A percentile compares a stretch with the other conserved stretches of the same genome.
Evolutionary conservation across 1,139 yeast genomes (phyloP).

Genomic region (Citeromyces hawaiiensis): DNA sequence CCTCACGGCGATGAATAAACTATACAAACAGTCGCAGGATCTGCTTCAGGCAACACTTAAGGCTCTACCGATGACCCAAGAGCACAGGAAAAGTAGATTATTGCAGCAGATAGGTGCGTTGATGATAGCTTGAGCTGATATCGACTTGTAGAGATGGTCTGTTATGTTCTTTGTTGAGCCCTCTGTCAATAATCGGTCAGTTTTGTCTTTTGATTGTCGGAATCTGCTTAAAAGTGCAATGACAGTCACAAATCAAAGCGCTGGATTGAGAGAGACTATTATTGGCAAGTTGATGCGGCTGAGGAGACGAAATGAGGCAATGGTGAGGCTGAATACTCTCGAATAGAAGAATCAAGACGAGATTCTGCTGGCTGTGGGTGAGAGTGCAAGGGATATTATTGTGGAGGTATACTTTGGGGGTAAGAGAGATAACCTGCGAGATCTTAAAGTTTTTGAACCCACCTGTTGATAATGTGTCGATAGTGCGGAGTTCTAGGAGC

Average conservation of each 20-base stretch:
- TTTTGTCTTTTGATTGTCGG: slow-evolving; percentile 24
- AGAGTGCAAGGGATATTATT: no score
- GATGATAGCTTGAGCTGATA: slow-evolving; percentile 35
- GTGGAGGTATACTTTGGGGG: no score
- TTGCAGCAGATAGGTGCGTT: slow-evolving; percentile 14
- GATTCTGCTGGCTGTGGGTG: no score
- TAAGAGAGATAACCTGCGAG: no score
- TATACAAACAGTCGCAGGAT: slow-evolving; percentile 27
- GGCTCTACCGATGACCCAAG: slow-evolving; percentile 11
- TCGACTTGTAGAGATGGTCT: slow-evolving; percentile 34
- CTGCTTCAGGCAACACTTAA: slow-evolving; percentile 14
- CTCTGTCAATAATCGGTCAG: slow-evolving; percentile 18
- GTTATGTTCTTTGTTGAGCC: slow-evolving; percentile 9
- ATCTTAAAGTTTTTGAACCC: no score
- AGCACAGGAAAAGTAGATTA: slow-evolving; percentile 22
- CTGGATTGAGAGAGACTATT: slow-evolving; percentile 36
- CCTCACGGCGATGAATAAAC: slow-evolving; percentile 23
- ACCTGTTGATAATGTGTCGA: no score
- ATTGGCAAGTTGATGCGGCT: slow-evolving; percentile 28
- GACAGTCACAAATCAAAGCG: slow-evolving; percentile 29
- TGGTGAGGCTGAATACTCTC: slow-evolving; percentile 28
- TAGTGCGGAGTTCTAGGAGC: no score
- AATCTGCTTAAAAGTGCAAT: slow-evolving; percentile 32
- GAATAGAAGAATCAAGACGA: slow-evolving; percentile 19
- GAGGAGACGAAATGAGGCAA: slow-evolving; percentile 30